Evolutionary conservation across 352 stramenopile genomes (phyloP).

Genomic region (Pseudoperonospora humuli): DNA sequence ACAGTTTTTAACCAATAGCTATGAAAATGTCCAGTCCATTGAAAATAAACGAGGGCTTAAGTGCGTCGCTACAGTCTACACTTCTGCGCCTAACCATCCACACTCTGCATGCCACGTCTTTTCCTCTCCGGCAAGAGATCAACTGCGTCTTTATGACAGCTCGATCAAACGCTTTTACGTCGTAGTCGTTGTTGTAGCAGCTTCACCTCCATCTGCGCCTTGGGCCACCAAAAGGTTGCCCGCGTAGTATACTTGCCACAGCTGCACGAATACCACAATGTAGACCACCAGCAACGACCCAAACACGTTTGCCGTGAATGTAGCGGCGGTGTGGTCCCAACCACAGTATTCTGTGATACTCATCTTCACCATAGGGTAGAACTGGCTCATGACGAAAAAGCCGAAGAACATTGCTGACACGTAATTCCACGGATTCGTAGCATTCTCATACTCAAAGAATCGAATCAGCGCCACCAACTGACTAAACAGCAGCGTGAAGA

Average conservation of each 20-base stretch:
- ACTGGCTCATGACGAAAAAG: constrained; percentile 81
- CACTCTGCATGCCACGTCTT: constrained; percentile 10
- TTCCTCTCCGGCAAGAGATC: background rate
- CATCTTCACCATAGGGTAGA: constrained; percentile 89
- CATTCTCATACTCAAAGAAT: constrained; percentile 87
- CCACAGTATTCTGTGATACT: constrained; percentile 87
- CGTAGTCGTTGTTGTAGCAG: constrained; percentile 13
- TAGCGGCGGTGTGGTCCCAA: constrained; percentile 80
- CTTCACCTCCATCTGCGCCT: constrained; percentile 20
- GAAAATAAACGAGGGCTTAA: constrained; percentile 6
- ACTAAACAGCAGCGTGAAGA: constrained; percentile 75
- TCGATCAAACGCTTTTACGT: too few species aligned
- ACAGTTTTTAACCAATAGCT: constrained; percentile 17
- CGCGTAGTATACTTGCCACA: constrained; percentile 82
- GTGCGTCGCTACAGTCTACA: constrained; percentile 31
- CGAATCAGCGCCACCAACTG: constrained; percentile 72
- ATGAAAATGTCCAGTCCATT: constrained; percentile 32
- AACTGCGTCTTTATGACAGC: constrained; percentile 16
- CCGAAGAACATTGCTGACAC: constrained; percentile 85
- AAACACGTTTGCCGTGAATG: constrained; percentile 80
- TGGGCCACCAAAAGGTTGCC: constrained; percentile 60
- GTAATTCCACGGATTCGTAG: constrained; percentile 85
- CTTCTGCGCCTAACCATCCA: constrained; percentile 17
- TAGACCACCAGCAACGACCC: constrained; percentile 75
- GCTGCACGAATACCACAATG: constrained; percentile 83